Conservation (phyloP, 371 early-diverging fungal species). For the Saksenaea oblongispora region DNA sequence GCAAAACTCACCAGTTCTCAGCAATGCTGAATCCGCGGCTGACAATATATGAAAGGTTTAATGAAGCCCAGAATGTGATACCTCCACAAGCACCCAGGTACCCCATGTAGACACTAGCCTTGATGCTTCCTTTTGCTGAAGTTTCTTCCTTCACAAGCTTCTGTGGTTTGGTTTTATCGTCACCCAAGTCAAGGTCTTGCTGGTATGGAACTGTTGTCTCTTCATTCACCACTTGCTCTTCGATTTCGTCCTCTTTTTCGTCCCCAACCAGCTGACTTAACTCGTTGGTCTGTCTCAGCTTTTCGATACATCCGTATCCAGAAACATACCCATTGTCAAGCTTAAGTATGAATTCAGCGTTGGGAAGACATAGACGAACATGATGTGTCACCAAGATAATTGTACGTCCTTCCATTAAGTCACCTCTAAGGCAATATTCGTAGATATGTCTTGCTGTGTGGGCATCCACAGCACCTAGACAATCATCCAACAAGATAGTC, state of each 20-base stretch:
- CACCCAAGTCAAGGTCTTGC: constrained; percentile 24
- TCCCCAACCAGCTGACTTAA: constrained; percentile 29
- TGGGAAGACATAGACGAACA: constrained; percentile 69
- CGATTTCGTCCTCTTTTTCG: constrained; percentile 10
- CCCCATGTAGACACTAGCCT: constrained; percentile 56
- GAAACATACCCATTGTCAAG: constrained; percentile 54
- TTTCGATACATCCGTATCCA: constrained; percentile 31
- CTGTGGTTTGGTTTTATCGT: constrained; percentile 26
- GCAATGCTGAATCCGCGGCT: constrained; percentile 48
- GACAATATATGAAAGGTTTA: constrained; percentile 45
- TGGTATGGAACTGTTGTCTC: constrained; percentile 12
- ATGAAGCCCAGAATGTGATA: constrained; percentile 49
- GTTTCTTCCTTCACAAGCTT: constrained; percentile 49
- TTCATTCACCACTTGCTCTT: constrained; percentile 6
- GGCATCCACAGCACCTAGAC: constrained; percentile 78
- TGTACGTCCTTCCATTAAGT: constrained; percentile 70
- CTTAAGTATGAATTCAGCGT: constrained; percentile 63
- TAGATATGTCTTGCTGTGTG: constrained; percentile 82
- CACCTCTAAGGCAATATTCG: constrained; percentile 58
- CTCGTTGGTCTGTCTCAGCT: constrained; percentile 30
- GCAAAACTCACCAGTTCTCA: constrained; percentile 22
- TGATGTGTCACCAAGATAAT: constrained; percentile 86
- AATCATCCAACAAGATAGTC: constrained; percentile 74
- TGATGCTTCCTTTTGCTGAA: constrained; percentile 56
- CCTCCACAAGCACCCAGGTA: constrained; percentile 75